Base-by-base conservation (phyloP, 2,329 filamentous ascomycete genomes). In the Xylogone sp. region DNA sequence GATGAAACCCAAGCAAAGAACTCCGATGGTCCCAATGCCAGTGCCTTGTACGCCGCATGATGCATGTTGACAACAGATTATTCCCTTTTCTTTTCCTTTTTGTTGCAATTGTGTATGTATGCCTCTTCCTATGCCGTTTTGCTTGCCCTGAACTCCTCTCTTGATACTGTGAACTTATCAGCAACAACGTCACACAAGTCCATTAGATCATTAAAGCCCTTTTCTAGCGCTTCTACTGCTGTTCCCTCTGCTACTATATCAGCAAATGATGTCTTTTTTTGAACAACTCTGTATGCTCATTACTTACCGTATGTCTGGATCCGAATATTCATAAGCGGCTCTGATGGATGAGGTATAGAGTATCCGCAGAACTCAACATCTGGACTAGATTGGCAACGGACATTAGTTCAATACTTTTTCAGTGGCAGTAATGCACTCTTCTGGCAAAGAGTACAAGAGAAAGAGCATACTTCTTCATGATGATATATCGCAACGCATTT, bases 351-450 rank as follows among this genome's bases (percentile, higher is more conserved):
- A 24, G 94, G 94, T 55, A 99, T 97, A 7, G 93, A 90, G 71
- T 99, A 99, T 55, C 93, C 94, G 71, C 94, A 97, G 73, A 99
- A 97, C 69, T 99, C 94, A 54, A 99, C 94, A 57, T 94, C 84
- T 24, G 94, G 93, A 69, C 93, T 97, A 58, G 24, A 27, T 49
- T 49, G 20, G 21, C 24, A 31, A 20, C 2, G 27, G 4, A 24
- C 34, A 21, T 60, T 47, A 62, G 56, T 45, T 2, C 45, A 12
- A n/a, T 18, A 27, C 48, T 42, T 42, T 20, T 18, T 10, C 1
- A 42, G 20, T n/a, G 18, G 43, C 44, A 19, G 3, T 48, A 6
- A 21, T 42, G 27, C 20, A 3, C 22, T 19, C 20, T 21, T 16
- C 34, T 4, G 34, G n/a, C 7, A 31, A 31, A 8, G 10, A 24